Base-by-base conservation (phyloP, 176 grass and related monocot genomes). In the Avena atlantica region DNA sequence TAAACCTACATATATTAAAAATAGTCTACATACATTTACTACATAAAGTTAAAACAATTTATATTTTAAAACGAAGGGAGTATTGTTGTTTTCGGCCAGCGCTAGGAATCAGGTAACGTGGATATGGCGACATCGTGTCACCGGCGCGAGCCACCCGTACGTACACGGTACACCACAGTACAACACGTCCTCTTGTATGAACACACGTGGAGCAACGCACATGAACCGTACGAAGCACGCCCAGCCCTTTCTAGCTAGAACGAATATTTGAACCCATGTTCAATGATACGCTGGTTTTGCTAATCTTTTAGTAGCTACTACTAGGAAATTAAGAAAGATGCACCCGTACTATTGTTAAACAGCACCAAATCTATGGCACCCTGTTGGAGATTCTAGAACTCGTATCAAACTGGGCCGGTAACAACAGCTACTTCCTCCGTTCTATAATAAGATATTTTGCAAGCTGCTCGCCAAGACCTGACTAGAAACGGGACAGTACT, bases 261-360 rank as follows among this genome's bases (percentile, higher is more conserved):
- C 47, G 62, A 81, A 13, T 51, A 17, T 81, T 52, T 8, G 45
- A 51, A 50, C 78, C 60, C 61, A 81, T 16, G 78, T 81, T 48
- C 60, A 66, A 31, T 65, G 60, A 66, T 66, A 15, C 21, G 66
- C 42, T 31, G 44, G 42, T 34, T 6, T 42, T 66, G 24, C 16
- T 81, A 77, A 53, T 76, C 23, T 56, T 12, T 34, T 55, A 74
- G 73, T 49, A 42, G 40, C 25, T 31, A 2, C 29, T 2, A 2
- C 29, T 34, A 2, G 50, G 4, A 51, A 1, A 31, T 31, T 31
- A 31, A 12, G 19, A 29, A 77, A 77, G 14, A 77, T 77, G 74
- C 74, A 36, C 74, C 55, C 20, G 74, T 0, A 56, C 50, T 77
- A 77, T 77, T 56, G 74, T 77, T 77, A 56, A 71, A 77, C 50